Percentiles rank a stretch among this genome's conserved stretches.
Conservation (phyloP, 345 rosid genomes). For the Rhizophora apiculata region DNA sequence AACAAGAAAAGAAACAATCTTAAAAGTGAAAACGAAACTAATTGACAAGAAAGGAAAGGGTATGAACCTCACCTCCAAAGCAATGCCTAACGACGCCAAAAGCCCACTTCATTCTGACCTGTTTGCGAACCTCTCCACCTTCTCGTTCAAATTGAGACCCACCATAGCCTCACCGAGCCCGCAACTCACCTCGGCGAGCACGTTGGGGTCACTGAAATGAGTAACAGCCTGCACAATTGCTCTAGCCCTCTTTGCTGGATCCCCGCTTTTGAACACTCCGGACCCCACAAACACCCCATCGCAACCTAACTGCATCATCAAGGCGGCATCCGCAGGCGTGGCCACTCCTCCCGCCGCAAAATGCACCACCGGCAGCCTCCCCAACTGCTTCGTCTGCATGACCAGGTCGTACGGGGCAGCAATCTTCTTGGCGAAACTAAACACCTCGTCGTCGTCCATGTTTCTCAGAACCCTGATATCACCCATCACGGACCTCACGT, state of each 20-base stretch:
- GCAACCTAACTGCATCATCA: constrained; percentile 33
- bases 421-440: constrained; percentile 58
- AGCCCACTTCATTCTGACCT: constrained; percentile 23
- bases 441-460: constrained; percentile 83
- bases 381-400: constrained; percentile 31
- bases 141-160: constrained; percentile 31
- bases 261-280: constrained; percentile 33
- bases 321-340: constrained; percentile 30
- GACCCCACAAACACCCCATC: constrained; percentile 36
- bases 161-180: constrained; percentile 40
- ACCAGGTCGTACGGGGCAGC: constrained; percentile 33
- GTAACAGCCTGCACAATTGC: constrained; percentile 36
- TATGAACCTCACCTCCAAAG: constrained; percentile 10
- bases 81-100: neutral
- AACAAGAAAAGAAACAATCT: neutral
- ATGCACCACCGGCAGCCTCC: constrained; percentile 32
- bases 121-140: constrained; percentile 34
- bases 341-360: constrained; percentile 34
- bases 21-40: neutral
- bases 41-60: neutral
- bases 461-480: constrained; percentile 51
- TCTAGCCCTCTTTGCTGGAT: constrained; percentile 23
- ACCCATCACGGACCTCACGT: constrained; percentile 75
- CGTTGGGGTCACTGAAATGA: constrained; percentile 24
- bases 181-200: constrained; percentile 33